A percentile compares a stretch with the other conserved stretches of the same genome.
Evolutionary conservation across 1,284 basidiomycete genomes (phyloP).

Genomic region (Puccinia coronata): DNA sequence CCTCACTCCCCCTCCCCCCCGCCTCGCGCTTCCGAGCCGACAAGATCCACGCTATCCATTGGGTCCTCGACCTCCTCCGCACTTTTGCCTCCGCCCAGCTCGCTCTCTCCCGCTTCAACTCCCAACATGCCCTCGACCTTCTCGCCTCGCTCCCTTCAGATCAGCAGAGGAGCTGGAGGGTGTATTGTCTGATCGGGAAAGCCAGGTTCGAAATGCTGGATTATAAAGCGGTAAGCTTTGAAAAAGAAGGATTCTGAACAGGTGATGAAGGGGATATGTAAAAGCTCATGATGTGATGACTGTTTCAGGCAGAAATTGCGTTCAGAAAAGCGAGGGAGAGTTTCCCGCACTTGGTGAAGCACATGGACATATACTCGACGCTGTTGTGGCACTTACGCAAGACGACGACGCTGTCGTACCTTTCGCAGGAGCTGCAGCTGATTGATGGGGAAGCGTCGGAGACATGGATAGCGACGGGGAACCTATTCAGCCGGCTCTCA

Average conservation of each 20-base stretch:
- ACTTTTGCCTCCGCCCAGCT: conserved; percentile 75
- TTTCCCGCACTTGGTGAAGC: conserved; percentile 79
- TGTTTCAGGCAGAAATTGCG: conserved; percentile 71
- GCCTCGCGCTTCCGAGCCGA: conserved; percentile 58
- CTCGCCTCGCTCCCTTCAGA: conserved; percentile 73
- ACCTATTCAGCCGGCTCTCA: conserved; percentile 85
- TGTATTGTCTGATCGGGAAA: conserved; percentile 73
- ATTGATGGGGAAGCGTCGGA: conserved; percentile 73
- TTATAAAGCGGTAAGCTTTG: conserved; percentile 69
- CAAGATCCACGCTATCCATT: conserved; percentile 72
- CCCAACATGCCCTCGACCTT: conserved; percentile 70
- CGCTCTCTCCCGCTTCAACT: conserved; percentile 74
- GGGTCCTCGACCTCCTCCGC: conserved; percentile 76
- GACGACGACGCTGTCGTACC: conserved; percentile 76
- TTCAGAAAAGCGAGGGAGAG: conserved; percentile 76
- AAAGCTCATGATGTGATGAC: not conserved
- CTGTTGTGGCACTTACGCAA: conserved; percentile 86
- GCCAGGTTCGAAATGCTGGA: conserved; percentile 84
- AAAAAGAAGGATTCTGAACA: too few species aligned
- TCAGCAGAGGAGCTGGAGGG: conserved; percentile 71
- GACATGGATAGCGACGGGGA: conserved; percentile 91
- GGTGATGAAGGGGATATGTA: too few species aligned
- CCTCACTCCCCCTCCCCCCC: not conserved
- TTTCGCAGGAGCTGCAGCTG: conserved; percentile 82
- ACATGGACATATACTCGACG: conserved; percentile 93